A percentile compares a stretch with the other conserved stretches of the same genome.
phyloP scores from a whole-genome alignment of 116 monocot genomes.

The Iris pallida region DNA sequence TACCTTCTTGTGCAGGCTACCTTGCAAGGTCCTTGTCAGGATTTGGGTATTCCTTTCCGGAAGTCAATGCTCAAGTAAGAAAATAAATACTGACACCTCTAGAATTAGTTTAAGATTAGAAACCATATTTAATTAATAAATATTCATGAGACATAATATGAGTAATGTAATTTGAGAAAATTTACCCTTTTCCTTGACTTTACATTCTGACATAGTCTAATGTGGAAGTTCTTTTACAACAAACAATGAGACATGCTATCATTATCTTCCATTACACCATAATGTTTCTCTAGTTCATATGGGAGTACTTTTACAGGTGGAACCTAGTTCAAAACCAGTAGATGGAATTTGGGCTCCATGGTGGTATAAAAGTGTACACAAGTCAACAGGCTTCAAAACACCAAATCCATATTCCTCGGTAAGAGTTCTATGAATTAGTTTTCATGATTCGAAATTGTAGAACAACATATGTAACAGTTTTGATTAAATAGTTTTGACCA shows the following conservation, averaged over 20 bases:
- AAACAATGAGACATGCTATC: too few species aligned
- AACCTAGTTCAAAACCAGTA: conserved; percentile 69
- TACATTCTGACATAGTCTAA: neutral
- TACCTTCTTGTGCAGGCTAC: conserved; percentile 49
- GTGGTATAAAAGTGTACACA: conserved; percentile 90
- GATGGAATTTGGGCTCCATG: conserved; percentile 99
- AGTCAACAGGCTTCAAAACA: conserved; percentile 70
- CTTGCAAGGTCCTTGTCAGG: conserved; percentile 66
- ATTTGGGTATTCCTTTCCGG: conserved; percentile 85
- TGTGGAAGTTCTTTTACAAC: too few species aligned
- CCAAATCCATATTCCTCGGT: conserved; percentile 41
- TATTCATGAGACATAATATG: neutral
- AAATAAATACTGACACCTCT: neutral
- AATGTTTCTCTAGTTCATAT: neutral
- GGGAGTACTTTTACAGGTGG: conserved; percentile 49
- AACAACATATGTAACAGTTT: too few species aligned
- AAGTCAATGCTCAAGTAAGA: conserved; percentile 81
- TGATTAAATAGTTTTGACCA: too few species aligned
- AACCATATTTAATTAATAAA: neutral
- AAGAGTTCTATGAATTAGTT: too few species aligned
- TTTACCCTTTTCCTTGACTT: neutral
- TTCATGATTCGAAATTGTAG: too few species aligned
- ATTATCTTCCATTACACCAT: neutral
- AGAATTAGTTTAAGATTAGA: too few species aligned
- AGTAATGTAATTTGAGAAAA: neutral